Evolutionary conservation across 1,284 basidiomycete genomes (phyloP).

Genomic region (Boletus semigastroideus): DNA sequence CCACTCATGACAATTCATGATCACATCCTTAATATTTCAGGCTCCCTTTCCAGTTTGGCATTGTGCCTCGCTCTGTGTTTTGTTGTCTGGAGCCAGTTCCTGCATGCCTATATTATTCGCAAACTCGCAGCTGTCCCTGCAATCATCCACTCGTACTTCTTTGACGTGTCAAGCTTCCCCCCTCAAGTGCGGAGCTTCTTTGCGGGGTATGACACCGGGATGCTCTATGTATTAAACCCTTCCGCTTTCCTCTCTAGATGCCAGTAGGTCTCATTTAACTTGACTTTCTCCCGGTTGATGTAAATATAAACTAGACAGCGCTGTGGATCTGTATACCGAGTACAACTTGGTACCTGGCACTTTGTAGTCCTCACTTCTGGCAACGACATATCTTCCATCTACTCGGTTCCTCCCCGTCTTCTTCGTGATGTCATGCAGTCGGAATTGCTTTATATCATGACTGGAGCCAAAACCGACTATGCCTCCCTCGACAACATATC

Average conservation of each 20-base stretch:
- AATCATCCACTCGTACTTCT: neutral
- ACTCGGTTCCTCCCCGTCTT: slow-evolving; percentile 1
- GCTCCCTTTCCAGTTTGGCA: too few relatives aligned
- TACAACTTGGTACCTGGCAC: slow-evolving; percentile 18
- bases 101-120: neutral
- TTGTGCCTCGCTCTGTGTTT: too few relatives aligned
- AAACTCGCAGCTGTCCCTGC: neutral
- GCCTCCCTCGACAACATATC: slow-evolving; percentile 15
- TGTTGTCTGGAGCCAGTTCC: too few relatives aligned
- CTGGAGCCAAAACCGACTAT: slow-evolving; percentile 13
- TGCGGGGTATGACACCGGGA: slow-evolving; percentile 16
- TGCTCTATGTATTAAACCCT: slow-evolving; percentile 19
- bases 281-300: neutral
- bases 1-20: too few relatives aligned
- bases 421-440: slow-evolving; percentile 16
- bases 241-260: slow-evolving; percentile 19
- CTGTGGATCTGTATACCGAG: slow-evolving; percentile 15
- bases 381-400: slow-evolving; percentile 12
- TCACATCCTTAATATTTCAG: too few relatives aligned
- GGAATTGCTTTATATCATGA: slow-evolving; percentile 15
- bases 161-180: neutral
- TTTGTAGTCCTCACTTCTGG: slow-evolving; percentile 19
- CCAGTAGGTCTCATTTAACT: slow-evolving; percentile 16
- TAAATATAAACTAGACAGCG: slow-evolving; percentile 6
- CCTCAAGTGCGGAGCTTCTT: slow-evolving; percentile 13